Percentiles rank a stretch among this genome's conserved stretches.
phyloP scores from a whole-genome alignment of 306 rosid species.

The Prunus mume region DNA sequence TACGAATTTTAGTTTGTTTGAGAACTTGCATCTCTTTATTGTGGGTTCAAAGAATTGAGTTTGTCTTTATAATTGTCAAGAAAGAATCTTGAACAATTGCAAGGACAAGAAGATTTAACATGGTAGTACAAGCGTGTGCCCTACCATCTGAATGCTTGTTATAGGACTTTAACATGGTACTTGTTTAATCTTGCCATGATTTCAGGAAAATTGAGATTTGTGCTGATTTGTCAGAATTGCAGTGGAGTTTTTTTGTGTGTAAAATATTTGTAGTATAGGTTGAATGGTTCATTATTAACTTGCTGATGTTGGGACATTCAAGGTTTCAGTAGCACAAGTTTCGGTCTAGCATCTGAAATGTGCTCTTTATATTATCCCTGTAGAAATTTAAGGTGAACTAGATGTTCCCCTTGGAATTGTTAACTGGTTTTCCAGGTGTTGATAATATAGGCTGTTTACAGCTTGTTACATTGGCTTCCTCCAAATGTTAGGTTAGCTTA shows the following conservation, averaged over 20 bases:
- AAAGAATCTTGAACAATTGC: no score
- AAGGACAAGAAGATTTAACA: no score
- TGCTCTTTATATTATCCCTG: neutral
- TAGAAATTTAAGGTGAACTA: neutral
- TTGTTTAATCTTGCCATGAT: neutral
- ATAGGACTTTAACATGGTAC: neutral
- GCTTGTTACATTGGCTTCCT: neutral
- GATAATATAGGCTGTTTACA: neutral
- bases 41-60: no score
- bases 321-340: neutral
- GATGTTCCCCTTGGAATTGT: neutral
- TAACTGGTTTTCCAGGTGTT: neutral
- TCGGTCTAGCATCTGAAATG: neutral
- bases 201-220: neutral
- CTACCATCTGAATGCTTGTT: neutral
- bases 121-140: neutral
- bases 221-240: neutral
- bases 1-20: neutral
- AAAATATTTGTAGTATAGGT: neutral
- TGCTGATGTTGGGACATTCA: neutral
- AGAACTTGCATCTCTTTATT: neutral
- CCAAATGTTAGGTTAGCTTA: neutral
- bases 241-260: no score
- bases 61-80: no score
- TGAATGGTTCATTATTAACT: neutral